Percentiles rank a stretch among this genome's conserved stretches.
Evolutionary conservation across 2,329 filamentous ascomycete species (phyloP).

Genomic region (Fusarium temperatum): DNA sequence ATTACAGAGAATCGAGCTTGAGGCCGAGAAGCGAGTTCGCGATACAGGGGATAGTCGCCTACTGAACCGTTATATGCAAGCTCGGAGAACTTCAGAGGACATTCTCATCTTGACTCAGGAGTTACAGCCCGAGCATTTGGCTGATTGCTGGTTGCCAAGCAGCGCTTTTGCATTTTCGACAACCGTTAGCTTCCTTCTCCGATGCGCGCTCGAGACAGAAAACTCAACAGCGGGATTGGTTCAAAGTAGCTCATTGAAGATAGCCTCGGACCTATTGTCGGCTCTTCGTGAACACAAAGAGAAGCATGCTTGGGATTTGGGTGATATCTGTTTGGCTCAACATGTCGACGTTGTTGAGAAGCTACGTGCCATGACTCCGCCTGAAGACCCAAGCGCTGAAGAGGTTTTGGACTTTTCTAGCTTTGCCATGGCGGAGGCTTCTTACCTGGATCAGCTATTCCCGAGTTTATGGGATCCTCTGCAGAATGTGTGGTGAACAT

Average conservation of each 20-base stretch:
- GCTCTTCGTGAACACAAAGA: slow-evolving; percentile 52
- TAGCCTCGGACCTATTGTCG: slow-evolving; percentile 54
- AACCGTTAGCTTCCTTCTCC: slow-evolving; percentile 59
- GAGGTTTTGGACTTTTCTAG: slow-evolving; percentile 37
- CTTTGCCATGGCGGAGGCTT: slow-evolving; percentile 46
- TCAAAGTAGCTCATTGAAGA: slow-evolving; percentile 51
- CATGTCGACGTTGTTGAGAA: slow-evolving; percentile 59
- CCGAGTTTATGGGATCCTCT: slow-evolving; percentile 50
- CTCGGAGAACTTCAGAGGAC: slow-evolving; percentile 57
- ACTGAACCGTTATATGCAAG: slow-evolving; percentile 50
- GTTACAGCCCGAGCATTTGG: slow-evolving; percentile 52
- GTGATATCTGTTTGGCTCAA: slow-evolving; percentile 59
- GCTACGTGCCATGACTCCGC: slow-evolving; percentile 45
- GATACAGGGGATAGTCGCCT: slow-evolving; percentile 34
- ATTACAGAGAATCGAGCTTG: slow-evolving; percentile 57
- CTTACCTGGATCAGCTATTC: slow-evolving; percentile 48
- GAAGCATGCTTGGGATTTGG: slow-evolving; percentile 58
- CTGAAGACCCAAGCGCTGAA: slow-evolving; percentile 30
- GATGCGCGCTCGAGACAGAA: slow-evolving; percentile 57
- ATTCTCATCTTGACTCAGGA: slow-evolving; percentile 59
- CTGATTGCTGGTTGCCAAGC: slow-evolving; percentile 61
- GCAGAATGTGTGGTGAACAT: slow-evolving; percentile 45
- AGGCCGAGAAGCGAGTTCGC: slow-evolving; percentile 47
- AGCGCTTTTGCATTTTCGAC: slow-evolving; percentile 58
- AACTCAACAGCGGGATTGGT: slow-evolving; percentile 47